Conservation (phyloP, 2,329 filamentous ascomycete species). For the Lachnellula hyalina region DNA sequence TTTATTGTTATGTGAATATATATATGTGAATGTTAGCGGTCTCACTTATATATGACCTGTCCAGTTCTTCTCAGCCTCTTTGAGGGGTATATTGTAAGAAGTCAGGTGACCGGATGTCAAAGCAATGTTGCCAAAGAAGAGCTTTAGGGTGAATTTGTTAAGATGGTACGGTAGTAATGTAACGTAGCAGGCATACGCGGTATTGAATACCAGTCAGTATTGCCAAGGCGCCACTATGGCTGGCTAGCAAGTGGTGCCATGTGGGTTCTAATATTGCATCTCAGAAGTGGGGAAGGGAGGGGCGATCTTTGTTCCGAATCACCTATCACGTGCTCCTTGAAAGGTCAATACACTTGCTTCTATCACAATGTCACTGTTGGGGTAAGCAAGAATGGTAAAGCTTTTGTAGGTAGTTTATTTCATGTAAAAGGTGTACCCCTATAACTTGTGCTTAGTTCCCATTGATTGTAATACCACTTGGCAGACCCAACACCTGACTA, state of each 20-base stretch:
- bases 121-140: neutral
- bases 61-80: neutral
- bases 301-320: neutral
- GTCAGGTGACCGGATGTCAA: neutral
- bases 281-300: neutral
- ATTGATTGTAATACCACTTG: slow-evolving; percentile 36
- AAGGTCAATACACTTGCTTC: too few species aligned
- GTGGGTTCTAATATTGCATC: neutral
- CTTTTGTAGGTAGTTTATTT: too few species aligned
- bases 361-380: too few species aligned
- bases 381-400: too few species aligned
- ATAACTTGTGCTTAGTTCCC: neutral
- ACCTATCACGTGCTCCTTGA: neutral
- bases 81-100: neutral
- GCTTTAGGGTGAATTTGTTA: neutral
- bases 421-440: neutral
- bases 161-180: neutral
- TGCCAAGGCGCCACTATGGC: neutral
- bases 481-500: slow-evolving; percentile 42
- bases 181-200: neutral
- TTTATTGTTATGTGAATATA: neutral
- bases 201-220: neutral
- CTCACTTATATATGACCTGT: neutral
- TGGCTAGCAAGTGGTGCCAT: neutral
- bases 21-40: neutral